Evolutionary conservation across 495 filamentous ascomycete genomes (phyloP), one percentile per base, ranked within the genome.

Genomic region (Penicillium flavigenum): DNA sequence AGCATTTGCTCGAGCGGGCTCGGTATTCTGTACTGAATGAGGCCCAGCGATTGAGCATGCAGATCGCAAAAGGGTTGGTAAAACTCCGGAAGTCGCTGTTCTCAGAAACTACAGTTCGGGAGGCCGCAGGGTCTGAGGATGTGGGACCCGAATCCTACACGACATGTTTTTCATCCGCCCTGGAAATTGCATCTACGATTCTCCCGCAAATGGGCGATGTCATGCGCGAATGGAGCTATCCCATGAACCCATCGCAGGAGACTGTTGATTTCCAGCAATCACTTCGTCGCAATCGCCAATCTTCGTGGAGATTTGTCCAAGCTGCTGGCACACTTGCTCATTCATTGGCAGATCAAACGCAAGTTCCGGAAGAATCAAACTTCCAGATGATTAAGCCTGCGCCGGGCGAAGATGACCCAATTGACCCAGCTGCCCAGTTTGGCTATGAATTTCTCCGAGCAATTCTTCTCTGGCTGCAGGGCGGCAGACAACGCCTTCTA

Each of bases 371-470:
- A 5, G 53, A 47, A 17, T 19, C 42, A 0, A 44, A 39, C 2
- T 83, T 84, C 54, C 52, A 67, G 11, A 59, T 66, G 20, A 78
- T 87, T 3, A 57, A 47, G 8, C 77, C 80, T 6, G 75, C 80
- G 2, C 79, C 77, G 6, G 77, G 72, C 7, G 83, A 86, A 53
- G 63, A 71, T 31, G 69, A 72, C 39, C 62, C 69, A 0, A 66
- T 79, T 17, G 64, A 74, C n/a, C 65, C 60, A 8, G 60, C 73
- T 6, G 65, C 78, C 24, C 81, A 83, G 49, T 83, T 83, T 60
- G 71, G 75, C n/a, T 86, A 86, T 58, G 86, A 88, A 51, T 88
- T 88, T 61, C 58, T 88, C 3, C 83, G 81, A 66, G 83, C 85
- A 3, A 85, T 88, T 19, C 46, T 85, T 5, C 77, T 87, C 6